These are phyloP conservation scores for Pleurotus tuber-regium DNA, from an alignment of 768 basidiomycete genomes.

Conservation along the genomic window DNA sequence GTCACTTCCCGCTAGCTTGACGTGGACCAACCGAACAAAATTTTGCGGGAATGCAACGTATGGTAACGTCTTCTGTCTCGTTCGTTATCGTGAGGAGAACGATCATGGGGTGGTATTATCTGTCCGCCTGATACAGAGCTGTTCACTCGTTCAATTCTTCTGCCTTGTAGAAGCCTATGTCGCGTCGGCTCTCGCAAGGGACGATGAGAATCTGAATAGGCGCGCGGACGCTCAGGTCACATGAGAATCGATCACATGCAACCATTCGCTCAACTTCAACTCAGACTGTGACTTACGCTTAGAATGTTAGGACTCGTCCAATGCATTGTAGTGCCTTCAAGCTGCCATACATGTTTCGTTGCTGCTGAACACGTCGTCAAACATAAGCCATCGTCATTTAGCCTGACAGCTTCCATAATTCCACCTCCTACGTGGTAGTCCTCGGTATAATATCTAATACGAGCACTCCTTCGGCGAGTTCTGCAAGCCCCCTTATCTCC, in stretches of 20 bases:
- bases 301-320: too few species aligned
- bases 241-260: too few species aligned
- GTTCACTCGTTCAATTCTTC: background rate
- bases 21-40: constrained; percentile 3
- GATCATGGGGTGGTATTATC: background rate
- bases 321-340: background rate
- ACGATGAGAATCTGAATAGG: too few species aligned
- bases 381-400: background rate
- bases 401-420: background rate
- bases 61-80: background rate
- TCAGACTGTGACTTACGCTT: too few species aligned
- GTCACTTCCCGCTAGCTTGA: background rate
- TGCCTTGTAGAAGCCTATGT: too few species aligned
- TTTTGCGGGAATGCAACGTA: background rate
- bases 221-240: too few species aligned
- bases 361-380: constrained; percentile 4
- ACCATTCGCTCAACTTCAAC: too few species aligned
- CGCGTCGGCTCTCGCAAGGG: too few species aligned
- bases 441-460: background rate
- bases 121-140: background rate
- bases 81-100: background rate
- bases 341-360: background rate
- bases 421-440: background rate
- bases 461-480: background rate
- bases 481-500: constrained; percentile 16